Evolutionary conservation across 306 rosid species (phyloP).

Genomic region (Citrullus colocynthis): DNA sequence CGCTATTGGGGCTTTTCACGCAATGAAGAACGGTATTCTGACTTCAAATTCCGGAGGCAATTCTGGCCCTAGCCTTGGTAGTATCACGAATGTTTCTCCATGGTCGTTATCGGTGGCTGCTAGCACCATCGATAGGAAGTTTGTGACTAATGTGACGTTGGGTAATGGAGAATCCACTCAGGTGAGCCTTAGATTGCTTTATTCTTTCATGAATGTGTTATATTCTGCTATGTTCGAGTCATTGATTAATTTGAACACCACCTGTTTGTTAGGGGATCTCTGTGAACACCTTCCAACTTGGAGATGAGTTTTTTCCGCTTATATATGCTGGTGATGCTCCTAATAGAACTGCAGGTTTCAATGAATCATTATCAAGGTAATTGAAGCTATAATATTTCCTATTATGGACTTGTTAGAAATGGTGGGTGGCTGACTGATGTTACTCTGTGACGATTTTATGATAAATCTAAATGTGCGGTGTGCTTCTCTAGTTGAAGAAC

Average conservation of each 20-base stretch:
- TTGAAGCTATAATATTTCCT: background rate
- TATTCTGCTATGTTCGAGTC: background rate
- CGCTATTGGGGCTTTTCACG: constrained; percentile 40
- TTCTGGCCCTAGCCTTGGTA: constrained; percentile 5
- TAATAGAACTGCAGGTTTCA: constrained; percentile 6
- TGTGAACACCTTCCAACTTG: constrained; percentile 8
- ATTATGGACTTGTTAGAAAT: background rate
- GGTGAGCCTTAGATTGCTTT: constrained; percentile 14
- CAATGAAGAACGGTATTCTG: constrained; percentile 29
- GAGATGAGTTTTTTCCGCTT: background rate
- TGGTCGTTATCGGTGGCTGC: constrained; percentile 43
- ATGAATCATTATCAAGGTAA: constrained; percentile 3
- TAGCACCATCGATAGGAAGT: constrained; percentile 27
- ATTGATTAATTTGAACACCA: background rate
- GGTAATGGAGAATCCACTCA: constrained; percentile 22
- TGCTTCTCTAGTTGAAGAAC: background rate
- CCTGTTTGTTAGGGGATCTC: constrained; percentile 11
- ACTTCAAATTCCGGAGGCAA: constrained; percentile 29
- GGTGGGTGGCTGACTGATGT: background rate
- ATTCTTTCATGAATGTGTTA: background rate
- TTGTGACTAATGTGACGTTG: constrained; percentile 21
- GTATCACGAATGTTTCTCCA: constrained; percentile 16
- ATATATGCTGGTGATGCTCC: constrained; percentile 14
- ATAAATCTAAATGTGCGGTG: background rate
- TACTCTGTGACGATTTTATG: background rate